Evolutionary conservation across 768 basidiomycete species (phyloP).

Genomic region (Tubosaeta sp.): DNA sequence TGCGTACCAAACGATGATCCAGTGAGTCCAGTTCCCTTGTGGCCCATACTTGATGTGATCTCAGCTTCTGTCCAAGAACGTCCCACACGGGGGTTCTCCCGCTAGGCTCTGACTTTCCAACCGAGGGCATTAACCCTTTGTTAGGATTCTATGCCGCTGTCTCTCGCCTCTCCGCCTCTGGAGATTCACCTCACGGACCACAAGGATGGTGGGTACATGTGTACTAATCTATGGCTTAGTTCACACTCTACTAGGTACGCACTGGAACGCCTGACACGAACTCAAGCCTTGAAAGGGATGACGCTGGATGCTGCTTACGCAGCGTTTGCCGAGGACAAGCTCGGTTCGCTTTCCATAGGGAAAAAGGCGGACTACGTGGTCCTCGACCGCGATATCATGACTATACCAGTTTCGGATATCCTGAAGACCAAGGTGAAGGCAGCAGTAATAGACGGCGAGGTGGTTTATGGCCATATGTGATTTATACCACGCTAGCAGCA

Average conservation of each 20-base stretch:
- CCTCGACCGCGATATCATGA: slow-evolving; percentile 78
- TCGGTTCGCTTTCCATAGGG: slow-evolving; percentile 71
- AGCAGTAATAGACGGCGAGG: slow-evolving; percentile 71
- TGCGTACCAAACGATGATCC: slow-evolving; percentile 76
- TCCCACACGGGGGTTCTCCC: slow-evolving; percentile 58
- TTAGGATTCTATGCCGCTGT: slow-evolving; percentile 89
- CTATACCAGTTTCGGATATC: slow-evolving; percentile 54
- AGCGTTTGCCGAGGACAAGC: slow-evolving; percentile 63
- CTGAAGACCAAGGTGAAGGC: slow-evolving; percentile 60
- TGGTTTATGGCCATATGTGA: slow-evolving; percentile 52
- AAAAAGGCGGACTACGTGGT: slow-evolving; percentile 89
- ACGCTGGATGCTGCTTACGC: slow-evolving; percentile 89
- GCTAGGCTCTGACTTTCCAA: slow-evolving; percentile 91
- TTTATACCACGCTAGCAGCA: not conserved
- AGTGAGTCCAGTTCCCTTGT: slow-evolving; percentile 39
- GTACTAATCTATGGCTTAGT: not conserved
- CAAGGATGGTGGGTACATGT: slow-evolving; percentile 68
- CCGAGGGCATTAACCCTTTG: slow-evolving; percentile 87
- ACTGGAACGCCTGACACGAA: slow-evolving; percentile 65
- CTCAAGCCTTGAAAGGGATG: slow-evolving; percentile 86
- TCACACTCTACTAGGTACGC: slow-evolving; percentile 57
- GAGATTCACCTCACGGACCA: slow-evolving; percentile 76
- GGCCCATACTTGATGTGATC: not conserved
- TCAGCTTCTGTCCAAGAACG: slow-evolving; percentile 29
- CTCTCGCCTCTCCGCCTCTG: slow-evolving; percentile 61